These are phyloP conservation scores for Avicennia marina DNA, from an alignment of 257 asterid genomes.

Conservation along the genomic window DNA sequence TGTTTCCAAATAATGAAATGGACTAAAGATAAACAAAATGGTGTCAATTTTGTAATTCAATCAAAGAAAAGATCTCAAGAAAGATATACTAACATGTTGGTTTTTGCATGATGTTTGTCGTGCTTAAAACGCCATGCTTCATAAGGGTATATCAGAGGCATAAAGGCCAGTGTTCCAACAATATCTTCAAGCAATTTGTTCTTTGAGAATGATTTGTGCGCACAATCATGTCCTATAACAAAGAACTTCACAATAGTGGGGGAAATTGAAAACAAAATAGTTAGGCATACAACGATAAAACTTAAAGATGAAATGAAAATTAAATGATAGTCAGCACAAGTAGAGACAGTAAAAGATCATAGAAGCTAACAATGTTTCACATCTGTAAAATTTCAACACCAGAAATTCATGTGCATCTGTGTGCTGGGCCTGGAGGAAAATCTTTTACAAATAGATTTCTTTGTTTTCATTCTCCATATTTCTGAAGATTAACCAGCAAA, in stretches of 20 bases:
- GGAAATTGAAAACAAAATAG: too few species aligned
- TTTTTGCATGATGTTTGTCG: constrained; percentile 96
- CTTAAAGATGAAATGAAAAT: neutral
- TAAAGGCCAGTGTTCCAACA: constrained; percentile 87
- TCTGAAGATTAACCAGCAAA: too few species aligned
- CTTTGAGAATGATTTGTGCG: constrained; percentile 91
- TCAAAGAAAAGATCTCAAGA: too few species aligned
- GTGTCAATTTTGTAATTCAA: neutral
- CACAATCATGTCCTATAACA: constrained; percentile 98
- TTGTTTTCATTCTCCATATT: neutral
- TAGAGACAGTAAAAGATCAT: neutral
- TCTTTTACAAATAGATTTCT: too few species aligned
- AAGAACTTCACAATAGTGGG: constrained; percentile 60
- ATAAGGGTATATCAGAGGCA: constrained; percentile 92
- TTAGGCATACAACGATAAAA: neutral
- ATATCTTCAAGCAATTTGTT: constrained; percentile 95
- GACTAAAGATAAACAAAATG: neutral
- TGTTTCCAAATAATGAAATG: too few species aligned
- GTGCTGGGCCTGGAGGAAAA: too few species aligned
- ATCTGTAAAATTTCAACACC: too few species aligned
- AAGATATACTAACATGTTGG: constrained; percentile 64
- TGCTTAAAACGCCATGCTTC: constrained; percentile 99
- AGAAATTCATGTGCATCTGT: too few species aligned
- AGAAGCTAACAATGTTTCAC: too few species aligned
- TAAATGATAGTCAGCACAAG: neutral